Base-by-base conservation (phyloP, 1,139 yeast genomes). In the Candida dubliniensis region DNA sequence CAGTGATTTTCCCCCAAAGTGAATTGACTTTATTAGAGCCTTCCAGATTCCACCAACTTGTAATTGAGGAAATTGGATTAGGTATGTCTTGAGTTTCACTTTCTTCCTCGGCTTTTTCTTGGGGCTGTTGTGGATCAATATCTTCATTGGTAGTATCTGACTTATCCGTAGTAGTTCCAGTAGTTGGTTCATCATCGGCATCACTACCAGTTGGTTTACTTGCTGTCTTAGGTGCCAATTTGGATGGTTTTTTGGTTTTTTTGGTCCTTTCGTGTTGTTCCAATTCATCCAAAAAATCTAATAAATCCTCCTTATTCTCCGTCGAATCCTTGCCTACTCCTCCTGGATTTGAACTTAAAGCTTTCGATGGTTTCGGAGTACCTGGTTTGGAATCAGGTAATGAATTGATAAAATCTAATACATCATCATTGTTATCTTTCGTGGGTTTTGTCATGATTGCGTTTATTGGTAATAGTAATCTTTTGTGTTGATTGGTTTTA, bases 211-310 rank as follows among this genome's bases (percentile, higher is more conserved):
- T 27, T 32, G 24, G 36, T 38, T 39, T 33, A 33, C 33, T 41
- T 3, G 45, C 26, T 14, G 36, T 23, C 27, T 37, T 44, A 14
- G 41, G 41, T 8, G 41, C 25, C 8, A 38, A 38, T 41, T 38
- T 15, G 10, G 23, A 46, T 49, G 57, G 53, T 59, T 64, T 49
- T 58, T 63, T 13, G 71, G 71, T 30, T 4, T 47, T 55, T 25
- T 63, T 52, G 41, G 60, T 64, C 50, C 61, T 66, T 37, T 72
- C 76, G 48, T 70, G 76, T 33, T 71, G 74, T 27, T 81, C 88
- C 52, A 93, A 71, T 59, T 91, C 95, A 60, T 91, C 96, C 49
- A 93, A 70, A 57, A 93, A 91, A 31, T 88, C 96, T 58, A 91
- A 70, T 38, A 93, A 82, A 53, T 91, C 97, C 31, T 82, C 86